Conservation (phyloP, 139 green algal genomes). For the Limnomonas spitsbergensis region DNA sequence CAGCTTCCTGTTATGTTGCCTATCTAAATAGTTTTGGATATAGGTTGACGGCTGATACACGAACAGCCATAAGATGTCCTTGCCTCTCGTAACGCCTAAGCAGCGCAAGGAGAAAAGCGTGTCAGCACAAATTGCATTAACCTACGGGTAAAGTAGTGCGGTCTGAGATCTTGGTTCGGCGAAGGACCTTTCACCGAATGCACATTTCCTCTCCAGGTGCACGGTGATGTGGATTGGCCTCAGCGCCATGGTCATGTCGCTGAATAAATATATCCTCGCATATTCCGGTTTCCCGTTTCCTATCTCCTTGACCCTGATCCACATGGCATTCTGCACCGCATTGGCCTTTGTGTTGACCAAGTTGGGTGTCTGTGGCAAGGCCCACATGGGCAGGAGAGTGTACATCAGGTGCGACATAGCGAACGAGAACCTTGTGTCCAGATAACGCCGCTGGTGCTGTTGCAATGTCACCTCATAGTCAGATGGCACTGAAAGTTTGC, state of each 20-base stretch:
- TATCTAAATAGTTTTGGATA: no score
- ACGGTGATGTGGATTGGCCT: conserved; percentile 44
- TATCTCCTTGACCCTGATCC: conserved; percentile 53
- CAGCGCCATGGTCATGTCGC: conserved; percentile 51
- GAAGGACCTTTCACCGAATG: not conserved
- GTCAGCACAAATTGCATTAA: not conserved
- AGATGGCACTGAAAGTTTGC: no score
- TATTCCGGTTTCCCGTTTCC: conserved; percentile 61
- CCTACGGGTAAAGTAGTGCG: not conserved
- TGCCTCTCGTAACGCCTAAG: no score
- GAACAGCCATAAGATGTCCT: no score
- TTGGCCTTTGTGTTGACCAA: conserved; percentile 31
- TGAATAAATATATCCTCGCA: conserved; percentile 71
- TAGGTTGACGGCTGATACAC: no score
- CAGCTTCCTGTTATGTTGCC: no score
- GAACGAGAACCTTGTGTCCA: no score
- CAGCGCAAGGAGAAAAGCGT: not conserved
- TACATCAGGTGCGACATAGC: conserved; percentile 32
- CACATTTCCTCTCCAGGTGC: not conserved
- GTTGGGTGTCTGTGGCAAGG: conserved; percentile 14
- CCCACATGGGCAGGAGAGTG: conserved; percentile 20
- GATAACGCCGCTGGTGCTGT: not conserved
- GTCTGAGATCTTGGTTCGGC: not conserved
- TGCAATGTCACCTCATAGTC: not conserved
- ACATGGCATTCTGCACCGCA: conserved; percentile 52